These are phyloP conservation scores for Cicer pinnatifidum DNA, from an alignment of 306 rosid species.

Conservation along the genomic window DNA sequence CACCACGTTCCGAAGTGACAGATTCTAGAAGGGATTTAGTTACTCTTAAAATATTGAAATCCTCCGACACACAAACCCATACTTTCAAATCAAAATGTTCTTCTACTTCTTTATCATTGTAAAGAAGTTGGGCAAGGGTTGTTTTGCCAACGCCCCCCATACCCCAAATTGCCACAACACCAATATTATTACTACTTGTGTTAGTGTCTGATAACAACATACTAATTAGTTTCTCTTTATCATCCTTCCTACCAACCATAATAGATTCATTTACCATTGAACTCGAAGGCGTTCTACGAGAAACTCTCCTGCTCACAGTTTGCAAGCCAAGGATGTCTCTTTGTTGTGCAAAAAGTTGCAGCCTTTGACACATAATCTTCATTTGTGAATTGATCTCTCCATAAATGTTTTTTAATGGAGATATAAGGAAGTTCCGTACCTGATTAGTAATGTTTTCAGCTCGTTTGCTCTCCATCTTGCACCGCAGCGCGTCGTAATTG, in stretches of 20 bases:
- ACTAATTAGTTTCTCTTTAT: conserved; percentile 26
- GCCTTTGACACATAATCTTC: conserved; percentile 29
- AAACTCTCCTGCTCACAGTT: conserved; percentile 5
- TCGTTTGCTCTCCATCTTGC: background rate
- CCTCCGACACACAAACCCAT: background rate
- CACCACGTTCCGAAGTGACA: background rate
- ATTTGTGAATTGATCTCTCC: conserved; percentile 45
- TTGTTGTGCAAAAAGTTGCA: conserved; percentile 43
- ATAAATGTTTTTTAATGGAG: conserved; percentile 37
- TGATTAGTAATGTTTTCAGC: background rate
- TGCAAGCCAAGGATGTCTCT: conserved; percentile 45
- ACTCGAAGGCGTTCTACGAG: conserved; percentile 27
- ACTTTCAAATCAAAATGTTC: background rate
- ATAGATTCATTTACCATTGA: background rate
- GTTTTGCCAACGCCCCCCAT: background rate
- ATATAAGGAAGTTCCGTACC: conserved; percentile 52
- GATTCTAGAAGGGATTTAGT: background rate
- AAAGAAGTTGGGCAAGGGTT: background rate
- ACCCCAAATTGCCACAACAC: background rate
- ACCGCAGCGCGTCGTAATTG: background rate
- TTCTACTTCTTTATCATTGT: background rate
- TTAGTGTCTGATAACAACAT: background rate
- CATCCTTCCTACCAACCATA: conserved; percentile 40
- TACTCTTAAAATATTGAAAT: conserved; percentile 1
- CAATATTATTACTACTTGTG: background rate